phyloP scores from a whole-genome alignment of 2,329 filamentous ascomycete species.

The Aspergillus neotritici region DNA sequence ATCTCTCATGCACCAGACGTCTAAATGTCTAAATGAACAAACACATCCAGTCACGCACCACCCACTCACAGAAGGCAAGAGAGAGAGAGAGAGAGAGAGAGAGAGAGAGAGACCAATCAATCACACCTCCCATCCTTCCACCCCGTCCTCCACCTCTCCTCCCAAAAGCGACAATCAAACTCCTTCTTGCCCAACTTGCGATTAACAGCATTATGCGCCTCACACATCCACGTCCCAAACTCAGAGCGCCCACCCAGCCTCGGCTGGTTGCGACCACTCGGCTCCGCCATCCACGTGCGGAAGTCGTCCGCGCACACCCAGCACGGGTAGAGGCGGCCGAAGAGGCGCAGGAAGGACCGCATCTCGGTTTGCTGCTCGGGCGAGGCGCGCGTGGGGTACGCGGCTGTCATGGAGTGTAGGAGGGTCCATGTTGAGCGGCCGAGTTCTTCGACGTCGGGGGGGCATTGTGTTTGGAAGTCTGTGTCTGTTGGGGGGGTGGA shows the following conservation, averaged over 20 bases:
- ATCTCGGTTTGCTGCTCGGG: slow-evolving; percentile 68
- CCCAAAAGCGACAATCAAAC: slow-evolving; percentile 88
- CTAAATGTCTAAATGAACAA: not conserved
- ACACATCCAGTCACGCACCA: not conserved
- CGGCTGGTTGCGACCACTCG: slow-evolving; percentile 56
- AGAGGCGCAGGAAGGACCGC: slow-evolving; percentile 68
- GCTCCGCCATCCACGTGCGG: slow-evolving; percentile 66
- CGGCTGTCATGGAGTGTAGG: slow-evolving; percentile 82
- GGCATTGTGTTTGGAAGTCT: slow-evolving; percentile 57
- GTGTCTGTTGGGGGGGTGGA: not conserved
- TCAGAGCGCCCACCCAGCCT: slow-evolving; percentile 47
- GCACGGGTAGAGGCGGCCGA: slow-evolving; percentile 87
- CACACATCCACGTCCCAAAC: slow-evolving; percentile 47
- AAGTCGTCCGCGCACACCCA: slow-evolving; percentile 95
- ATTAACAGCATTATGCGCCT: slow-evolving; percentile 49
- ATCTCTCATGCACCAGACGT: no score
- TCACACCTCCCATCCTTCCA: slow-evolving; percentile 66
- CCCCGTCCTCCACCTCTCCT: slow-evolving; percentile 90
- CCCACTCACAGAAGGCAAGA: no score
- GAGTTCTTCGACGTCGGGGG: slow-evolving; percentile 80
- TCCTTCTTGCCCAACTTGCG: slow-evolving; percentile 78
- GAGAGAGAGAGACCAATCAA: slow-evolving; percentile 26
- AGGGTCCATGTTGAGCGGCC: slow-evolving; percentile 90
- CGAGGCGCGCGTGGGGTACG: slow-evolving; percentile 69
- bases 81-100: slow-evolving; percentile 9